A percentile compares a stretch with the other conserved stretches of the same genome.
phyloP scores from a whole-genome alignment of 2,329 filamentous ascomycete genomes.

The Neopestalotiopsis rosae region DNA sequence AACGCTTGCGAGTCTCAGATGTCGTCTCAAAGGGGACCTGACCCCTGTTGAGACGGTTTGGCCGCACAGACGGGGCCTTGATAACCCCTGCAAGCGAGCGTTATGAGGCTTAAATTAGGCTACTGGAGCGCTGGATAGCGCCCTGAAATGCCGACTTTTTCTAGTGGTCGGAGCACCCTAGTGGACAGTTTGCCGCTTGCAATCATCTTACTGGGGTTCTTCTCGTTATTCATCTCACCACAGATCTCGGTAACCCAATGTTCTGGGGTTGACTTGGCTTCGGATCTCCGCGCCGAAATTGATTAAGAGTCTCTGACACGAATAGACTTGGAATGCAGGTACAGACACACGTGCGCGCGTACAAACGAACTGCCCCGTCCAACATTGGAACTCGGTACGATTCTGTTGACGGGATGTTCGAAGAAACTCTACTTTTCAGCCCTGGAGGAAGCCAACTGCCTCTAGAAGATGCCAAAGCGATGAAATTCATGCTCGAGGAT shows the following conservation, averaged over 20 bases:
- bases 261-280: neutral
- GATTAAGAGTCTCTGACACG: neutral
- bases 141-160: neutral
- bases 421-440: no score
- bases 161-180: slow-evolving; percentile 7
- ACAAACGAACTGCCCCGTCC: no score
- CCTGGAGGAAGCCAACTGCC: no score
- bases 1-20: slow-evolving; percentile 17
- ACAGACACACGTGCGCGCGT: no score
- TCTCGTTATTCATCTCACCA: neutral
- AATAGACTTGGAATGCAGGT: neutral
- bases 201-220: neutral
- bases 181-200: neutral
- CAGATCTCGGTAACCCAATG: neutral
- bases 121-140: neutral
- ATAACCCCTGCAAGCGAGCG: slow-evolving; percentile 13
- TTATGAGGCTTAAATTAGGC: slow-evolving; percentile 13
- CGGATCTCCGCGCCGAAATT: neutral
- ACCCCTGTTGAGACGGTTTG: slow-evolving; percentile 18
- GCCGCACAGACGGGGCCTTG: slow-evolving; percentile 4
- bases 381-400: no score
- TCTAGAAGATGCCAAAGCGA: no score
- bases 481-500: no score
- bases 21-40: slow-evolving; percentile 6
- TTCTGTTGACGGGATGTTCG: no score